Conservation (phyloP, 345 rosid species). For the Theobroma cacao region DNA sequence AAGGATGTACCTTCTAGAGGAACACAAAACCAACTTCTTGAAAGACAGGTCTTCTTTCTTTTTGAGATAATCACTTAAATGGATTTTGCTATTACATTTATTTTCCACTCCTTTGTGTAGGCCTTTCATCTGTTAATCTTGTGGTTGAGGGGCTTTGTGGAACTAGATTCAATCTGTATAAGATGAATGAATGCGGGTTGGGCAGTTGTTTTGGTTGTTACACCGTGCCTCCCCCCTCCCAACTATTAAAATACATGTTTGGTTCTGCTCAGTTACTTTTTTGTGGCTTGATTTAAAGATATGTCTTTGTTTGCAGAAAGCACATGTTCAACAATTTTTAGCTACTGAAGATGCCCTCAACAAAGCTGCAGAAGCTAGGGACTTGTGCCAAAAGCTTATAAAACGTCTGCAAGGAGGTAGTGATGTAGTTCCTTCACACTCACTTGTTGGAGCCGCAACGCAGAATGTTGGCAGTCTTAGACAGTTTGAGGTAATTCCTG, state of each 20-base stretch:
- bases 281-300: conserved; percentile 16
- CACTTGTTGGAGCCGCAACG: conserved; percentile 53
- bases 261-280: not conserved
- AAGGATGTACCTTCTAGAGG: conserved; percentile 66
- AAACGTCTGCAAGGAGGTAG: conserved; percentile 70
- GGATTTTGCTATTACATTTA: not conserved
- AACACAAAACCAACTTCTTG: conserved; percentile 87
- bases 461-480: conserved; percentile 69
- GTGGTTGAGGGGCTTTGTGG: conserved; percentile 8
- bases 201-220: not conserved
- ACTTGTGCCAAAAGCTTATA: conserved; percentile 62
- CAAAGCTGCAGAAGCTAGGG: conserved; percentile 88
- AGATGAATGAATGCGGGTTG: not conserved
- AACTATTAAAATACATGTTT: not conserved
- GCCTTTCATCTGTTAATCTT: not conserved
- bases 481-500: conserved; percentile 69
- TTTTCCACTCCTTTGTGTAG: not conserved
- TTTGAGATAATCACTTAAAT: conserved; percentile 10
- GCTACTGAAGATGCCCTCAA: conserved; percentile 92
- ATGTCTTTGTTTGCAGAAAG: conserved; percentile 52
- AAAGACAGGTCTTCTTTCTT: conserved; percentile 70
- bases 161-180: not conserved
- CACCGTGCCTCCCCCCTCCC: not conserved
- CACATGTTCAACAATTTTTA: conserved; percentile 93
- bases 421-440: conserved; percentile 51